phyloP scores from a whole-genome alignment of 805 yeast species.

The Suhomyces kilbournensis region DNA sequence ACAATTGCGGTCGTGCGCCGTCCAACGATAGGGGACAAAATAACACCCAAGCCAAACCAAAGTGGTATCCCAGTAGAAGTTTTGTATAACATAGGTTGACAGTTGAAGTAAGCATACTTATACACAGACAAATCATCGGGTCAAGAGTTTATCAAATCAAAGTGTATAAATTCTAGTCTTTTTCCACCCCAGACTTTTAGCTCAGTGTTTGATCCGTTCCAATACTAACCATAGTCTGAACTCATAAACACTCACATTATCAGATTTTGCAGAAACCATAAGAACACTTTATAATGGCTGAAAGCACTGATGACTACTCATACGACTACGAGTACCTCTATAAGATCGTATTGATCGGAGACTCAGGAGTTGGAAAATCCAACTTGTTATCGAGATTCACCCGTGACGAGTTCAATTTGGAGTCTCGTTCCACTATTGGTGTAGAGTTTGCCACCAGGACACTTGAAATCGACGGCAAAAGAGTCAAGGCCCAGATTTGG shows the following conservation, averaged over 20 bases:
- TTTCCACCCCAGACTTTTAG: too few relatives aligned
- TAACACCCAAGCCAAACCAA: not conserved
- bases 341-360: constrained; percentile 95
- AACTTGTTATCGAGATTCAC: constrained; percentile 91
- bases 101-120: too few relatives aligned
- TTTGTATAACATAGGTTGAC: not conserved
- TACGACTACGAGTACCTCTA: constrained; percentile 87
- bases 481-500: constrained; percentile 92
- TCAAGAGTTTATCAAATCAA: too few relatives aligned
- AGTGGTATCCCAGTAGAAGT: not conserved
- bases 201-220: too few relatives aligned
- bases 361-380: constrained; percentile 96
- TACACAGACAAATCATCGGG: too few relatives aligned
- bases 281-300: constrained; percentile 23
- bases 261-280: not conserved
- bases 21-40: constrained; percentile 6
- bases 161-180: too few relatives aligned
- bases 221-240: not conserved
- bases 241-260: not conserved
- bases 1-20: constrained; percentile 3
- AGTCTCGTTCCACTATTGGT: constrained; percentile 92
- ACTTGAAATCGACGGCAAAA: constrained; percentile 77
- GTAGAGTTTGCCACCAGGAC: constrained; percentile 98
- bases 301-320: constrained; percentile 44
- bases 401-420: constrained; percentile 91